These are phyloP conservation scores for Serendipita vermifera DNA, from an alignment of 768 basidiomycete genomes.

Conservation along the genomic window DNA sequence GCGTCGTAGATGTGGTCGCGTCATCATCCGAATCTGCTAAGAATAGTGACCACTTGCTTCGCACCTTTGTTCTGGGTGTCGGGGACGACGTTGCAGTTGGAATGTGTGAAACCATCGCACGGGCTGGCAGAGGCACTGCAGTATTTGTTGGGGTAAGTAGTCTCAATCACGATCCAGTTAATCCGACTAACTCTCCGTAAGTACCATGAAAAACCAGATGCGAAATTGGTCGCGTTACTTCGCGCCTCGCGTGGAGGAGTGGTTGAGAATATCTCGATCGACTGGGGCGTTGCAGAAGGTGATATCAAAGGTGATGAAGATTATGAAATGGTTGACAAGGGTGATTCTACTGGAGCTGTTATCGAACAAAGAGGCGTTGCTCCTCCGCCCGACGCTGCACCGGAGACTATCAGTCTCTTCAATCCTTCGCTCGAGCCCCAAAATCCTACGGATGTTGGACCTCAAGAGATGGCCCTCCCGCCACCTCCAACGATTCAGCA, in stretches of 20 bases:
- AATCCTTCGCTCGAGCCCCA: conserved; percentile 7
- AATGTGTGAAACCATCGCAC: conserved; percentile 42
- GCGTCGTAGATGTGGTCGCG: background rate
- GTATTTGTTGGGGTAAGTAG: conserved; percentile 30
- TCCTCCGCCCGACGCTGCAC: background rate
- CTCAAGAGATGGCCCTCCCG: conserved; percentile 1
- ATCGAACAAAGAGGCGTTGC: background rate
- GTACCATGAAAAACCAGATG: conserved; percentile 32
- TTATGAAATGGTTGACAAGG: conserved; percentile 13
- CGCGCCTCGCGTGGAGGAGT: conserved; percentile 37
- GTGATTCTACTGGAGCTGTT: background rate
- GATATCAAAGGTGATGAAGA: conserved; percentile 7
- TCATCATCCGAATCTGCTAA: background rate
- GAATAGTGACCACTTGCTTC: conserved; percentile 18
- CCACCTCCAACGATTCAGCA: conserved; percentile 13
- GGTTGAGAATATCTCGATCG: conserved; percentile 34
- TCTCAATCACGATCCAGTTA: background rate
- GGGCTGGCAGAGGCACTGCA: conserved; percentile 38
- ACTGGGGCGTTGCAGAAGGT: conserved; percentile 29
- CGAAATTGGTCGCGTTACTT: conserved; percentile 38
- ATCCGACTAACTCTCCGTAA: background rate
- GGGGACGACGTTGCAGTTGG: conserved; percentile 37
- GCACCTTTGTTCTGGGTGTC: conserved; percentile 48
- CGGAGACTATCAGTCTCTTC: too few species aligned
- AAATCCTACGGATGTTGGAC: background rate